Base-by-base conservation (phyloP, 768 basidiomycete species). In the Leccinum disarticulatum region DNA sequence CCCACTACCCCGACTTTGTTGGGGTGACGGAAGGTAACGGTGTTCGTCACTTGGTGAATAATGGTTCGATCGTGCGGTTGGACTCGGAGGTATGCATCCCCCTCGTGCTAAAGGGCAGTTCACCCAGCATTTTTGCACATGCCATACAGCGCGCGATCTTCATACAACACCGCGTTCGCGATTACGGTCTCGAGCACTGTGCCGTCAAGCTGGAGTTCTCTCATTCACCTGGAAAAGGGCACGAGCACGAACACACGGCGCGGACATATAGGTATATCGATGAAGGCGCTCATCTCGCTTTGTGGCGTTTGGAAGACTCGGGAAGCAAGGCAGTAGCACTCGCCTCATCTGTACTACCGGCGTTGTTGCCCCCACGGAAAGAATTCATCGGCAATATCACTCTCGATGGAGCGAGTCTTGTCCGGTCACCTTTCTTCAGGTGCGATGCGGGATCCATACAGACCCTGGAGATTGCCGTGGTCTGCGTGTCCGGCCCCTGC, bases 161-260 rank as follows among this genome's bases (percentile, higher is more conserved):
- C 27, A 17, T 71, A 30, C 69, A 70, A 27, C 58, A 70, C 14
- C 69, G 64, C 31, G 60, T 66, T 66, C 67, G 62, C 10, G 69
- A 70, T 52, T 66, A 62, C 17, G 69, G 64, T 38, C 66, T 70
- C 22, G 65, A 69, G 33, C 35, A 65, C 30, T 70, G 69, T 31
- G 31, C 58, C 7, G 25, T 70, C 30, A 52, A 56, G 52, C 7
- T 67, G 14, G 48, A 51, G 52, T 48, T 68, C 36, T 59, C 58
- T 17, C 58, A 5, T 13, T 31, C 53, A 22, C 11, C 47, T 15
- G 8, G 47, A 22, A 31, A 60, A 15, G 36, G 36, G 36, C 36
- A 36, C 13, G 55, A 36, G 2, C 49, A 64, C 25, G 56, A 19
- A 11, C 58, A 64, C 19, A 2, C 58, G n/a, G 8, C 35, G 30